These are phyloP conservation scores for Aspergillus uvarum DNA, from an alignment of 2,329 filamentous ascomycete species.

Conservation along the genomic window DNA sequence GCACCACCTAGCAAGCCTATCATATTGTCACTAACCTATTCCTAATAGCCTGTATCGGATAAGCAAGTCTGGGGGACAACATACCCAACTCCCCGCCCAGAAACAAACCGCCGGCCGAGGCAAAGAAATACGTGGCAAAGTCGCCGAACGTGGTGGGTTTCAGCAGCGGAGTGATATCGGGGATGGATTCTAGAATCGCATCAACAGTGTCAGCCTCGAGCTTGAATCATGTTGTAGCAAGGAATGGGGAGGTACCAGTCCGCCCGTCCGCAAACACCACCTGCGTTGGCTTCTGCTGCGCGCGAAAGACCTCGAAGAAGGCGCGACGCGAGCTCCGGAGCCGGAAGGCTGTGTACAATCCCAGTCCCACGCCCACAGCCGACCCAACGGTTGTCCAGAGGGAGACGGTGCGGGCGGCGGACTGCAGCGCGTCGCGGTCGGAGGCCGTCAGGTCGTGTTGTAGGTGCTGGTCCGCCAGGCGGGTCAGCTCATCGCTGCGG, in stretches of 20 bases:
- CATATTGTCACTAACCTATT: neutral
- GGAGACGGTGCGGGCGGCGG: conserved; percentile 56
- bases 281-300: conserved; percentile 61
- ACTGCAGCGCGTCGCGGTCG: conserved; percentile 59
- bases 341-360: conserved; percentile 57
- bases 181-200: conserved; percentile 53
- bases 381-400: conserved; percentile 60
- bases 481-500: conserved; percentile 51
- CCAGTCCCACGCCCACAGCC: conserved; percentile 59
- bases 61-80: neutral
- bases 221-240: neutral
- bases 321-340: conserved; percentile 55
- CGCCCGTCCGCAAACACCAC: conserved; percentile 63
- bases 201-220: neutral
- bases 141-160: conserved; percentile 61
- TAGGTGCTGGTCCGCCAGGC: conserved; percentile 59
- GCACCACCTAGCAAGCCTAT: conserved; percentile 58
- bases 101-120: conserved; percentile 61
- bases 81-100: conserved; percentile 59
- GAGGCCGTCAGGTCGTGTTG: conserved; percentile 58
- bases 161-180: conserved; percentile 59
- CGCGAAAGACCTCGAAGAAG: conserved; percentile 63
- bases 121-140: conserved; percentile 62
- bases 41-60: too few species aligned
- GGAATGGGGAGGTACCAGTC: conserved; percentile 43